phyloP scores from a whole-genome alignment of 345 rosid genomes.

The Melastoma malabathricum region DNA sequence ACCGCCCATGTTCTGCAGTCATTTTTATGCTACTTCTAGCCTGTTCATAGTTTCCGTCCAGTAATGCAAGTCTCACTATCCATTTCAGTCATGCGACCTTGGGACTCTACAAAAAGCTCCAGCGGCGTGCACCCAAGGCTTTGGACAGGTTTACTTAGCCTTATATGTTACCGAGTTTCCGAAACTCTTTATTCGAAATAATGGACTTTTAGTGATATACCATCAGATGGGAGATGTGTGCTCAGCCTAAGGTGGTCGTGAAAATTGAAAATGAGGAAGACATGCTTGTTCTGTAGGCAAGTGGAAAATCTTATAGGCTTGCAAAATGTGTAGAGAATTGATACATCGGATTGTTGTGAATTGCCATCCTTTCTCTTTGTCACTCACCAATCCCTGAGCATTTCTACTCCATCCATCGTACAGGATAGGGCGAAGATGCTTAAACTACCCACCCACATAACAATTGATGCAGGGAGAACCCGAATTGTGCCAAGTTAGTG shows the following conservation, averaged over 20 bases:
- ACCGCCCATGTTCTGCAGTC: too few relatives aligned
- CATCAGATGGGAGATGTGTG: slow-evolving; percentile 88
- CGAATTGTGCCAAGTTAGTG: slow-evolving; percentile 98
- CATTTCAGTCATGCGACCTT: slow-evolving; percentile 81
- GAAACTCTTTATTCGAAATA: slow-evolving; percentile 3
- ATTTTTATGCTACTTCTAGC: too few relatives aligned
- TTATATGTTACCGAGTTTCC: not conserved
- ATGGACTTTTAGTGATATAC: too few relatives aligned
- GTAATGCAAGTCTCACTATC: not conserved
- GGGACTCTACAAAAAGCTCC: slow-evolving; percentile 81
- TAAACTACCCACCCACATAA: slow-evolving; percentile 83
- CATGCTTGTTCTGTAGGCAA: slow-evolving; percentile 82
- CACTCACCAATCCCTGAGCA: not conserved
- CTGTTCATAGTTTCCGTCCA: not conserved
- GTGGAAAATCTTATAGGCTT: slow-evolving; percentile 13
- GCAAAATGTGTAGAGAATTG: too few relatives aligned
- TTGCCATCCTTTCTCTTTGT: not conserved
- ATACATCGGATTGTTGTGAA: not conserved
- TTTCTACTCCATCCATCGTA: slow-evolving; percentile 5
- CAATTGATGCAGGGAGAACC: slow-evolving; percentile 97
- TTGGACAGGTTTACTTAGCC: slow-evolving; percentile 37
- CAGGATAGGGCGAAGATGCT: slow-evolving; percentile 89
- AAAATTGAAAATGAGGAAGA: slow-evolving; percentile 86
- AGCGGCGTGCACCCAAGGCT: slow-evolving; percentile 71
- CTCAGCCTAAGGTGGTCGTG: slow-evolving; percentile 94